Conservation (phyloP, 345 rosid species). For the Corymbia maculata region DNA sequence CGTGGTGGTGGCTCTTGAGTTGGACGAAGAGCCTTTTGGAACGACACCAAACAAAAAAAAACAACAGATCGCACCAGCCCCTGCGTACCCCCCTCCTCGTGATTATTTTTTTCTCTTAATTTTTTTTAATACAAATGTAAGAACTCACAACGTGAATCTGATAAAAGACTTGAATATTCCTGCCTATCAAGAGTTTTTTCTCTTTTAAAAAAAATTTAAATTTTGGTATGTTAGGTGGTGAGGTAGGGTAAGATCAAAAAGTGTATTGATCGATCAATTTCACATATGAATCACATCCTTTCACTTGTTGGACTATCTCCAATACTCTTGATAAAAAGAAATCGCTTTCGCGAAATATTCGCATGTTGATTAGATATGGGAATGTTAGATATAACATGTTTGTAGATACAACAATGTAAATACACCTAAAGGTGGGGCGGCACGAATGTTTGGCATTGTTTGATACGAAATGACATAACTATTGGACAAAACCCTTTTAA, state of each 20-base stretch:
- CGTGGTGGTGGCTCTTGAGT: slow-evolving; percentile 31
- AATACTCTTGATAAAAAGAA: not conserved
- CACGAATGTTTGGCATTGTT: not conserved
- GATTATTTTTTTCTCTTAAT: not conserved
- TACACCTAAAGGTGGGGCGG: not conserved
- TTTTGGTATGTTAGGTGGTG: not conserved
- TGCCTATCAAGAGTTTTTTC: not conserved
- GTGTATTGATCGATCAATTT: not conserved
- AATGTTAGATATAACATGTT: not conserved
- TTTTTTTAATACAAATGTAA: not conserved
- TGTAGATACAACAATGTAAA: too few species aligned
- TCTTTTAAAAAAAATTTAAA: not conserved
- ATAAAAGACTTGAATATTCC: not conserved
- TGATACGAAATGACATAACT: not conserved
- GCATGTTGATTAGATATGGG: not conserved
- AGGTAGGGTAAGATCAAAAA: not conserved
- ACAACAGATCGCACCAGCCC: not conserved
- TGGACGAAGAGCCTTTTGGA: slow-evolving; percentile 32
- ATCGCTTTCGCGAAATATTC: not conserved
- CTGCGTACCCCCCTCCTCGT: not conserved
- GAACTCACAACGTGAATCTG: not conserved
- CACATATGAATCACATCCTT: not conserved
- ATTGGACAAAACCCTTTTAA: not conserved
- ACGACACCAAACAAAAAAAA: not conserved
- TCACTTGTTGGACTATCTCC: not conserved